phyloP scores from a whole-genome alignment of 2,329 filamentous ascomycete species.

The Epichloe aotearoae region DNA sequence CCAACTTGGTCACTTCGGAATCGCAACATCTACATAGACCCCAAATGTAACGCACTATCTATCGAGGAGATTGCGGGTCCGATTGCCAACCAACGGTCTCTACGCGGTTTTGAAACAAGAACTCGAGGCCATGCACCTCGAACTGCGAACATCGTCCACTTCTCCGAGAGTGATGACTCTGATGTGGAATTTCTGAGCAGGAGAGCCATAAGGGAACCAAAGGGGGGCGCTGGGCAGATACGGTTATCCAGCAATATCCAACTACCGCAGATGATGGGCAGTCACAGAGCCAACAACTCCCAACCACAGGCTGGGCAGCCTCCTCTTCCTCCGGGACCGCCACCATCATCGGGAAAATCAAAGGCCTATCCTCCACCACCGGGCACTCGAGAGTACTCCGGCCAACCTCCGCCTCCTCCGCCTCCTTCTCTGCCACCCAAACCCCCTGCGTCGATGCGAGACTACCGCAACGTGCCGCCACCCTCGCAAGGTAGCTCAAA shows the following conservation, averaged over 20 bases:
- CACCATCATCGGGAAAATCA: conserved; percentile 17
- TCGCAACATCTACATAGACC: conserved; percentile 35
- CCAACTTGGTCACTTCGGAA: conserved; percentile 41
- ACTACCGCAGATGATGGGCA: conserved; percentile 16
- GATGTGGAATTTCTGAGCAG: conserved; percentile 30
- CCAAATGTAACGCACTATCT: conserved; percentile 24
- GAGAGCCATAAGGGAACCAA: conserved; percentile 18
- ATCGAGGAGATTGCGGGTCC: conserved; percentile 20
- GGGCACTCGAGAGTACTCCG: conserved; percentile 9
- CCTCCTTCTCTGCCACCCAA: conserved; percentile 17
- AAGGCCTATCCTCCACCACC: conserved; percentile 14
- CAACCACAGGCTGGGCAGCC: conserved; percentile 16
- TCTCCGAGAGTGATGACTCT: conserved; percentile 34
- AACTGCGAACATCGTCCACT: conserved; percentile 25
- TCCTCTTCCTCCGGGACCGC: conserved; percentile 26
- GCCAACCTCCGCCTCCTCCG: conserved; percentile 7
- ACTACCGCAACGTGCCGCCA: conserved; percentile 16
- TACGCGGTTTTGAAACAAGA: conserved; percentile 17
- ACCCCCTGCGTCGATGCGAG: conserved; percentile 14
- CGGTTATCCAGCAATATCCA: conserved; percentile 28
- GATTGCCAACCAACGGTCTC: conserved; percentile 12
- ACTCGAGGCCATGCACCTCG: conserved; percentile 21
- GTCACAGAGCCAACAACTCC: conserved; percentile 8
- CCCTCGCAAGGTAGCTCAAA: conserved; percentile 7
- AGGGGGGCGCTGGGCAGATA: conserved; percentile 19